Conservation (phyloP, 129 eudicot species). For the Oenanthe sinensis region DNA sequence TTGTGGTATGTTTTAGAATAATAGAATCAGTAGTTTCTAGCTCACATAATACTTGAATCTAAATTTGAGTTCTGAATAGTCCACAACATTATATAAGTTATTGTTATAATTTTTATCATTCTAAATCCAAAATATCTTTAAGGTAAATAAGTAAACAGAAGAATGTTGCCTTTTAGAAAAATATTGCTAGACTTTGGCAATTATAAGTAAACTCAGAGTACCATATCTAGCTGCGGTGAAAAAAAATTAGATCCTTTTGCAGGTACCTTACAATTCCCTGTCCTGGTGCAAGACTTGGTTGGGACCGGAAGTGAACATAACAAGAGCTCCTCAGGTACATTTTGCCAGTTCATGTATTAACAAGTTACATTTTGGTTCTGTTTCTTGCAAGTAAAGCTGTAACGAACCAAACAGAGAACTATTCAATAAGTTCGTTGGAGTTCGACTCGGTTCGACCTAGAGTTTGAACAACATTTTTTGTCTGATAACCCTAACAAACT, state of each 20-base stretch:
- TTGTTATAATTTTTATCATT: background rate
- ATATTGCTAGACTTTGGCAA: background rate
- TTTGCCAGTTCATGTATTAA: slow-evolving; percentile 4
- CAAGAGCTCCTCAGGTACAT: slow-evolving; percentile 93
- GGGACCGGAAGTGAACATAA: slow-evolving; percentile 86
- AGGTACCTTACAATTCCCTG: slow-evolving; percentile 91
- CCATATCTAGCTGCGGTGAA: background rate
- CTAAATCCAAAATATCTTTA: background rate
- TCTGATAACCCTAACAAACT: too few relatives aligned
- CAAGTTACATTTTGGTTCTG: slow-evolving; percentile 6
- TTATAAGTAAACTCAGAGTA: background rate
- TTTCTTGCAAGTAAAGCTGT: background rate
- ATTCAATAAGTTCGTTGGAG: too few relatives aligned
- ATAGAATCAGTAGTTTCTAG: background rate
- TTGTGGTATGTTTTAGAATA: background rate
- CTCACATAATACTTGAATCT: background rate
- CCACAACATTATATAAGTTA: background rate
- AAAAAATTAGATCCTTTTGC: slow-evolving; percentile 15
- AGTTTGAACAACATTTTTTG: too few relatives aligned
- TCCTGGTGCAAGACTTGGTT: slow-evolving; percentile 99
- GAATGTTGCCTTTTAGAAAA: background rate
- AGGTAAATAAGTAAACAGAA: background rate
- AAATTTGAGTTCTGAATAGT: background rate
- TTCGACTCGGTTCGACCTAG: too few relatives aligned
- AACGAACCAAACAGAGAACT: too few relatives aligned